These are phyloP conservation scores for Barbarea vulgaris DNA, from an alignment of 345 rosid species.

Conservation along the genomic window DNA sequence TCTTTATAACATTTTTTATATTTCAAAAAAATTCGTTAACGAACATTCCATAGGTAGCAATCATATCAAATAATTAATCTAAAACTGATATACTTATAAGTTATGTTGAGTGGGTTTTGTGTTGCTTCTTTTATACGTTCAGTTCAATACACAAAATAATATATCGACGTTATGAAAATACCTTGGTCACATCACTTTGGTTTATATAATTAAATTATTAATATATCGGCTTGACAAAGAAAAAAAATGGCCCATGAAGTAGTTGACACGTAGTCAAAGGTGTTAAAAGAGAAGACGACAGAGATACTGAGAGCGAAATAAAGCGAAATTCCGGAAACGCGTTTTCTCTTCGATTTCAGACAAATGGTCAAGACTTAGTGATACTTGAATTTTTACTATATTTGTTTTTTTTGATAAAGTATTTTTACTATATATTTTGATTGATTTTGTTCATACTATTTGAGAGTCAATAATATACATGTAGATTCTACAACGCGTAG, in stretches of 20 bases:
- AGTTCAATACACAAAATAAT: background rate
- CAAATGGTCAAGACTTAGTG: conserved; percentile 27
- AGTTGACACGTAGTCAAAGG: conserved; percentile 36
- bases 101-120: background rate
- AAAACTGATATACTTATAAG: background rate
- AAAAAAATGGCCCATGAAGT: conserved; percentile 8
- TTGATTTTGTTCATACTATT: conserved; percentile 13
- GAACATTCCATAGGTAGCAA: background rate
- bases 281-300: conserved; percentile 31
- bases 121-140: conserved; percentile 12
- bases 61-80: background rate
- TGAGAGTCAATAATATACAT: background rate
- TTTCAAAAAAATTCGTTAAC: background rate
- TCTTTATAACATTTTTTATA: background rate
- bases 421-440: background rate
- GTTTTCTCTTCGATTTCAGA: conserved; percentile 32
- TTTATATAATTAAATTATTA: background rate
- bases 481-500: background rate
- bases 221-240: background rate
- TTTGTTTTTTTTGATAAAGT: background rate
- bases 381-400: background rate
- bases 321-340: conserved; percentile 26
- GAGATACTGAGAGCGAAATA: conserved; percentile 14
- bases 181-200: background rate
- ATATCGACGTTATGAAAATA: conserved; percentile 2